These are phyloP conservation scores for Elsinoe australis DNA, from an alignment of 2,329 filamentous ascomycete species.

Conservation along the genomic window DNA sequence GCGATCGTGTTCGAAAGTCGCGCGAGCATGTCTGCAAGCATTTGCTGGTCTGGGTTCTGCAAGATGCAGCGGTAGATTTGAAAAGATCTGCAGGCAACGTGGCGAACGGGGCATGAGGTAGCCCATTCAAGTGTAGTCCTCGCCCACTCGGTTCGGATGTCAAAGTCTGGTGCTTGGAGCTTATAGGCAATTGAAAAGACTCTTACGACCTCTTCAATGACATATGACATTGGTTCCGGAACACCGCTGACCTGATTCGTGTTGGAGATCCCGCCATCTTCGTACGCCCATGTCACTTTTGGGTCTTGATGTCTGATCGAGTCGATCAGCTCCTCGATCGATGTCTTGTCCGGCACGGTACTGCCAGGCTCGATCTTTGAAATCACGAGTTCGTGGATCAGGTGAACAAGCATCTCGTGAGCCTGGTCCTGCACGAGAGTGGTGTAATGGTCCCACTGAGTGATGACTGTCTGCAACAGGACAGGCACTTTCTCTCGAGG, in stretches of 20 bases:
- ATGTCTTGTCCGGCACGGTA: slow-evolving; percentile 58
- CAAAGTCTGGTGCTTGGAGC: slow-evolving; percentile 26
- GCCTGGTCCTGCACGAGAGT: slow-evolving; percentile 93
- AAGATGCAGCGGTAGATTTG: slow-evolving; percentile 94
- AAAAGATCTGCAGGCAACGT: slow-evolving; percentile 92
- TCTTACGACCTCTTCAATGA: slow-evolving; percentile 72
- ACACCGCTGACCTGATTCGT: slow-evolving; percentile 66
- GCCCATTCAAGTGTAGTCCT: slow-evolving; percentile 89
- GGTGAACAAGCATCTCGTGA: slow-evolving; percentile 92
- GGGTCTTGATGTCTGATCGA: slow-evolving; percentile 75
- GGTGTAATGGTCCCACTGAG: slow-evolving; percentile 96
- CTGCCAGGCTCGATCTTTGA: slow-evolving; percentile 64
- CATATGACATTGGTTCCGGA: slow-evolving; percentile 75
- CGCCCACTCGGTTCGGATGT: slow-evolving; percentile 85
- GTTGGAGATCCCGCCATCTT: slow-evolving; percentile 68
- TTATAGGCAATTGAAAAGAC: slow-evolving; percentile 82
- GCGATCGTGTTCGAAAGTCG: slow-evolving; percentile 94
- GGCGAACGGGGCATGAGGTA: slow-evolving; percentile 88
- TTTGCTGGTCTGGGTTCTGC: slow-evolving; percentile 79
- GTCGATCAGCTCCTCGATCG: slow-evolving; percentile 83
- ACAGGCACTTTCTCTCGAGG: slow-evolving; percentile 72
- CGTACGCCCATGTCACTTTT: slow-evolving; percentile 86
- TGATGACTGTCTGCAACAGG: slow-evolving; percentile 80
- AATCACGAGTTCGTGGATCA: slow-evolving; percentile 92
- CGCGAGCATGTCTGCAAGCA: slow-evolving; percentile 95